Percentiles rank a stretch among this genome's conserved stretches.
Conservation (phyloP, 2,329 filamentous ascomycete genomes). For the Pochonia chlamydosporia region DNA sequence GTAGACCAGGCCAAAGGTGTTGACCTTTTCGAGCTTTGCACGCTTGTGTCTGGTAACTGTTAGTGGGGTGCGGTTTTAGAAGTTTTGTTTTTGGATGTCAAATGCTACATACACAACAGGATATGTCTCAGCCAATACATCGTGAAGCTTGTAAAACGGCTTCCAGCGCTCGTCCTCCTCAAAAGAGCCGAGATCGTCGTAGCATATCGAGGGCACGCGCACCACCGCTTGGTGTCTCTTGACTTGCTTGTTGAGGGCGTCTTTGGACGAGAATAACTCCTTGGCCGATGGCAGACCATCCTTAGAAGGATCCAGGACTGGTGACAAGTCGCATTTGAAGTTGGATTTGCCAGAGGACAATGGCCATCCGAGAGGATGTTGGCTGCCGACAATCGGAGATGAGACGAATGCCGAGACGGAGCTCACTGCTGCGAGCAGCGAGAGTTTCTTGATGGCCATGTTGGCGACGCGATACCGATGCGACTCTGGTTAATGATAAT, state of each 20-base stretch:
- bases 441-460: slow-evolving; percentile 5
- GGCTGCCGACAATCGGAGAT: background rate
- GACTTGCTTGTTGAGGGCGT: slow-evolving; percentile 35
- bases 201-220: slow-evolving; percentile 47
- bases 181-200: slow-evolving; percentile 49
- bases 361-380: slow-evolving; percentile 1
- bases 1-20: slow-evolving; percentile 56
- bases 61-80: slow-evolving; percentile 8
- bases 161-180: slow-evolving; percentile 50
- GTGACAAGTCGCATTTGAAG: slow-evolving; percentile 26
- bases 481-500: too few species aligned
- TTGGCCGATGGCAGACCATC: slow-evolving; percentile 27
- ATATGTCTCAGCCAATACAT: slow-evolving; percentile 42
- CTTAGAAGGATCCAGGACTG: slow-evolving; percentile 21
- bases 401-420: slow-evolving; percentile 5
- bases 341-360: background rate
- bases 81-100: too few species aligned
- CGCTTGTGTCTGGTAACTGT: slow-evolving; percentile 29
- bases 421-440: background rate
- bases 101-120: slow-evolving; percentile 33
- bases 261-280: slow-evolving; percentile 25
- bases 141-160: slow-evolving; percentile 44
- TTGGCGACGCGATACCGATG: too few species aligned
- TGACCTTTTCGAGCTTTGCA: slow-evolving; percentile 48
- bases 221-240: slow-evolving; percentile 48